Evolutionary conservation across 495 filamentous ascomycete species (phyloP), one percentile per base, ranked within the genome.

Genomic region (Elasticomyces elasticus): DNA sequence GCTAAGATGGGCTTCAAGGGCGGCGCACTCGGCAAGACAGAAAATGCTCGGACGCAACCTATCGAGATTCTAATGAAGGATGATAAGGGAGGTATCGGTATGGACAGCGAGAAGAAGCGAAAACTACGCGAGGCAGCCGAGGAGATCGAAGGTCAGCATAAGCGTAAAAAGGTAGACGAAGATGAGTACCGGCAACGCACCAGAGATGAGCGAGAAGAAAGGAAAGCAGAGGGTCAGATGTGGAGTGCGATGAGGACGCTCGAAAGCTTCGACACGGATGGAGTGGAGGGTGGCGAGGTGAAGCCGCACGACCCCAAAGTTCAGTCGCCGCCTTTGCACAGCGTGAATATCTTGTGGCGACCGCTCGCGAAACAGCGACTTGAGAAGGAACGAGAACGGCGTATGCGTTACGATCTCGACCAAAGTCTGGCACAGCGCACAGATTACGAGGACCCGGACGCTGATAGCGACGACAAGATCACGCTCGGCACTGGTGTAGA

Each of bases 1-100:
- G 82, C 86, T n/a, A 89, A 84, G 67, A 84, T 98, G 73, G 92
- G 92, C 6, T 98, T 90, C 70, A 84, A 79, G 56, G 85, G 85
- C 13, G 79, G 80, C 47, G 75, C 79, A 0, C 74, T 95, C 2
- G 88, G 92, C 0, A 84, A 82, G 60, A 62, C 58, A 55, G 51
- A 54, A 23, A 35, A 65, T 47, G 69, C 67, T 5, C 68, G 73
- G 40, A 69, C 76, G 9, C 84, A 90, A 66, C 88, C 88, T 0
- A 74, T 94, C 17, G 69, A 75, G 12, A 67, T 94, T 1, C 66
- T 71, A 17, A 70, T 90, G 57, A 94, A 94, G 64, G 85, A 90
- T 31, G 85, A 84, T 40, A 58, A 85, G 17, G 82, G 82, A n/a
- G 92, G 92, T 0, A 91, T 98, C 54, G 92, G 92, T 0, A 66